Evolutionary conservation across 345 rosid species (phyloP).

Genomic region (Lenwebbia sp.): DNA sequence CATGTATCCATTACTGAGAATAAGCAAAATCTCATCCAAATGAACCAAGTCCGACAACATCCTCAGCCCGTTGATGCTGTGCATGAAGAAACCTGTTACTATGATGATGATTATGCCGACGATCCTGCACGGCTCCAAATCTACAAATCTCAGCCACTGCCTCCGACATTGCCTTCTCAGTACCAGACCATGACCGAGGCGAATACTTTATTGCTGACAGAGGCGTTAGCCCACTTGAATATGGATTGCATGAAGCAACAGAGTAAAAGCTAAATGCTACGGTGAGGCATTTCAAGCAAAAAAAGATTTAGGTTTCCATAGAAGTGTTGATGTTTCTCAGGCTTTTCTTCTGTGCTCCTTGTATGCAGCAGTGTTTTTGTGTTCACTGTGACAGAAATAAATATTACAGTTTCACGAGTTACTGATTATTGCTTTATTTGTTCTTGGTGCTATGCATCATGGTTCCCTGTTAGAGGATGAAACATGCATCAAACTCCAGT

Average conservation of each 20-base stretch:
- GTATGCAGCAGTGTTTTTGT: neutral
- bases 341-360: neutral
- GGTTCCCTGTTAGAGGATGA: neutral
- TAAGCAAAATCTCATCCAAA: constrained; percentile 2
- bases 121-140: constrained; percentile 49
- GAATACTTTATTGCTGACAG: constrained; percentile 26
- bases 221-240: constrained; percentile 35
- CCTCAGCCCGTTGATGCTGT: constrained; percentile 21
- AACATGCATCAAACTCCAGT: neutral
- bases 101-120: constrained; percentile 28
- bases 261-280: constrained; percentile 9
- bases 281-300: neutral
- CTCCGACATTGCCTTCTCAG: constrained; percentile 43
- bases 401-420: neutral
- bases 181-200: constrained; percentile 34
- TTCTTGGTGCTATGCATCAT: neutral
- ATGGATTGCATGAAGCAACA: constrained; percentile 25
- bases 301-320: neutral
- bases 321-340: neutral
- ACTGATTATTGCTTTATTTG: neutral
- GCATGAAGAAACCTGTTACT: constrained; percentile 19
- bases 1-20: constrained; percentile 6
- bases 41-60: constrained; percentile 18
- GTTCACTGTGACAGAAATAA: neutral
- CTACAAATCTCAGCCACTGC: constrained; percentile 83